Percentiles rank a stretch among this genome's conserved stretches.
These are phyloP conservation scores for Colletotrichum limetticola DNA, from an alignment of 2,329 filamentous ascomycete genomes.

Conservation along the genomic window DNA sequence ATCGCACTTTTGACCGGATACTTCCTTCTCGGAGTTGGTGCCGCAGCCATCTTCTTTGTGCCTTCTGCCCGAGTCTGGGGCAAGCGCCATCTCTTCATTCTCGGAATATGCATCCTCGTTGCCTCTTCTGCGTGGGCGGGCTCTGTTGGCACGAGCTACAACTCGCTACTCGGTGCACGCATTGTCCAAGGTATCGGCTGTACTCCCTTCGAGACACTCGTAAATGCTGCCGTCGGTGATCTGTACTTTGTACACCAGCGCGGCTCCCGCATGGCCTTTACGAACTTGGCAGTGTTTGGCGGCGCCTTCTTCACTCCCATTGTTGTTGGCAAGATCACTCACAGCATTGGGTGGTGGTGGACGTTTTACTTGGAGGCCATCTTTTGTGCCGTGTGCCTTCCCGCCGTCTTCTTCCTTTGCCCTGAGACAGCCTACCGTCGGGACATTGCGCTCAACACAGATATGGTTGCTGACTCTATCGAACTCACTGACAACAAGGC, in stretches of 20 bases:
- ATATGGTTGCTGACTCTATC: slow-evolving; percentile 59
- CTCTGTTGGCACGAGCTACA: slow-evolving; percentile 73
- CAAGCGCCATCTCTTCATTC: slow-evolving; percentile 86
- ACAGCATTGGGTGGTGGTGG: slow-evolving; percentile 83
- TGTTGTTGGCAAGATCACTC: slow-evolving; percentile 87
- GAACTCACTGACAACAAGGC: slow-evolving; percentile 33
- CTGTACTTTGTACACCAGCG: slow-evolving; percentile 89
- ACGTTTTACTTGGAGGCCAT: slow-evolving; percentile 90
- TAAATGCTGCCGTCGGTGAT: slow-evolving; percentile 91
- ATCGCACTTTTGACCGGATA: slow-evolving; percentile 88
- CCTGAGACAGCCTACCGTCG: slow-evolving; percentile 83
- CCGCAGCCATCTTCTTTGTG: slow-evolving; percentile 86
- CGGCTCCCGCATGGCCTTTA: slow-evolving; percentile 87
- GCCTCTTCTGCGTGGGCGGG: slow-evolving; percentile 83
- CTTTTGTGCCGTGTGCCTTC: slow-evolving; percentile 77
- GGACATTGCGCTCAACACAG: slow-evolving; percentile 74
- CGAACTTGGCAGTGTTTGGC: slow-evolving; percentile 68
- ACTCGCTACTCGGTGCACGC: slow-evolving; percentile 79
- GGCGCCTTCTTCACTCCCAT: slow-evolving; percentile 79
- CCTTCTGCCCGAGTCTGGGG: slow-evolving; percentile 91
- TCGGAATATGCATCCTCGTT: slow-evolving; percentile 80
- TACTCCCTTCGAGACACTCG: slow-evolving; percentile 88
- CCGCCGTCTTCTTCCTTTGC: slow-evolving; percentile 79
- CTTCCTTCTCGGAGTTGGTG: slow-evolving; percentile 84
- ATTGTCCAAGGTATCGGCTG: slow-evolving; percentile 88